Percentiles rank a stretch among this genome's conserved stretches.
Evolutionary conservation across 2,329 filamentous ascomycete genomes (phyloP).

Genomic region (Endocalyx cinctus): DNA sequence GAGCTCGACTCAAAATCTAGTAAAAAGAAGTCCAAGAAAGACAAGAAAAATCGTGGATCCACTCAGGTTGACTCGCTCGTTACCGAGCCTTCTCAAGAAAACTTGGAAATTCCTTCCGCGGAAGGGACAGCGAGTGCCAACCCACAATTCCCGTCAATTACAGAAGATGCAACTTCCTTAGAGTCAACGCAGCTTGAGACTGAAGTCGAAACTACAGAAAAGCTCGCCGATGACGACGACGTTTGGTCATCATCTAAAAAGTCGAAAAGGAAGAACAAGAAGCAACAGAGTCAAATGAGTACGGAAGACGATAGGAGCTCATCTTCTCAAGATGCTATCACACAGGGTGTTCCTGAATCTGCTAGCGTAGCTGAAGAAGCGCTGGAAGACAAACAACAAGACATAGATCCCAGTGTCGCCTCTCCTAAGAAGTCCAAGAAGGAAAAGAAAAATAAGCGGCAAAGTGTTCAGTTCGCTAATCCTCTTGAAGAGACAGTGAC

Average conservation of each 20-base stretch:
- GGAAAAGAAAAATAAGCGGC: slow-evolving; percentile 20
- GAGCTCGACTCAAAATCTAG: slow-evolving; percentile 10
- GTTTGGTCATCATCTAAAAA: slow-evolving; percentile 7
- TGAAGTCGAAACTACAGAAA: no score
- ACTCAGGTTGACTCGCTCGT: slow-evolving; percentile 9
- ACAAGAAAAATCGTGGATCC: slow-evolving; percentile 16
- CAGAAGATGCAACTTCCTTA: no score
- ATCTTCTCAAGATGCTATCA: slow-evolving; percentile 2
- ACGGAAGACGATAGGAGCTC: slow-evolving; percentile 7
- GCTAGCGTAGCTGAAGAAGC: slow-evolving; percentile 6
- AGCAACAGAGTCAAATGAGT: slow-evolving; percentile 6
- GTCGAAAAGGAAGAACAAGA: slow-evolving; percentile 12
- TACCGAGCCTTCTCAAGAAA: slow-evolving; percentile 9
- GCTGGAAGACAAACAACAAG: slow-evolving; percentile 11
- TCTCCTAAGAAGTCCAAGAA: slow-evolving; percentile 17
- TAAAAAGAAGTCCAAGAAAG: slow-evolving; percentile 19
- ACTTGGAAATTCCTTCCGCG: no score
- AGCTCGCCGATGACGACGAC: no score
- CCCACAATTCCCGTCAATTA: no score
- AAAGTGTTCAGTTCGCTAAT: slow-evolving; percentile 17
- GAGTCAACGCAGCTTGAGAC: slow-evolving; percentile 6
- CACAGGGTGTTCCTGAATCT: slow-evolving; percentile 10
- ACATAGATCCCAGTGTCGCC: slow-evolving; percentile 4
- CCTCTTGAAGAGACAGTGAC: slow-evolving; percentile 12
- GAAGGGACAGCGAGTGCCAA: no score